Evolutionary conservation across 192 early-diverging fungal species (phyloP), one percentile per base, ranked within the genome.

Genomic region (Gamsiella multidivaricata): DNA sequence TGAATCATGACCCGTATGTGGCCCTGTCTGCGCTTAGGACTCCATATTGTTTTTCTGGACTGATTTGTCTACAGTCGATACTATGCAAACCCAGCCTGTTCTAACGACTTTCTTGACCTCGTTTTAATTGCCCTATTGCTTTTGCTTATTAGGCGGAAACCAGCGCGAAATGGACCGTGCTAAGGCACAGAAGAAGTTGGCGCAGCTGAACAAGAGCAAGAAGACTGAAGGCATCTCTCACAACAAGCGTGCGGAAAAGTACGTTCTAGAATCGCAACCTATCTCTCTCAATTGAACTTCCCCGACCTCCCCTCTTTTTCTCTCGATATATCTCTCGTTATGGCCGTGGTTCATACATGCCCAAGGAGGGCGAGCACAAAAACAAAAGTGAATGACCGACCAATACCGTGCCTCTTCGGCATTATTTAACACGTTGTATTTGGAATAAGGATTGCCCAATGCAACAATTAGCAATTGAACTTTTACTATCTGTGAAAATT

Each of bases 131-230:
- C 37, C 42, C 26, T 29, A n/a, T 43, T 18, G 31, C 43, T 28
- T 56, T 54, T n/a, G n/a, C n/a, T 46, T n/a, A 31, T 11, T 64
- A 73, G 70, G 72, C 62, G 72, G 72, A 54, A 76, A 76, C 46
- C 72, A 76, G 65, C 56, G 72, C 31, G 72, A 76, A 36, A 66
- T 41, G 64, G 72, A 76, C 58, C 72, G 72, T 63, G 65, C 49
- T 15, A 76, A 76, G 53, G 72, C 72, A 47, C 72, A 76, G 45
- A 76, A 76, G 58, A 76, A 76, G 53, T 22, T 68, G 39, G 72
- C 72, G 7, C 51, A 61, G 36, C 52, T 18, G 33, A 66, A 65
- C 63, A 75, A 68, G 52, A 49, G 64, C 41, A 76, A 76, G 53
- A 76, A 76, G 45, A 56, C 39, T 5, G 25, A 53, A 42, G 72